phyloP scores from a whole-genome alignment of 1,284 basidiomycete genomes.

The Rugosomyces carneus region DNA sequence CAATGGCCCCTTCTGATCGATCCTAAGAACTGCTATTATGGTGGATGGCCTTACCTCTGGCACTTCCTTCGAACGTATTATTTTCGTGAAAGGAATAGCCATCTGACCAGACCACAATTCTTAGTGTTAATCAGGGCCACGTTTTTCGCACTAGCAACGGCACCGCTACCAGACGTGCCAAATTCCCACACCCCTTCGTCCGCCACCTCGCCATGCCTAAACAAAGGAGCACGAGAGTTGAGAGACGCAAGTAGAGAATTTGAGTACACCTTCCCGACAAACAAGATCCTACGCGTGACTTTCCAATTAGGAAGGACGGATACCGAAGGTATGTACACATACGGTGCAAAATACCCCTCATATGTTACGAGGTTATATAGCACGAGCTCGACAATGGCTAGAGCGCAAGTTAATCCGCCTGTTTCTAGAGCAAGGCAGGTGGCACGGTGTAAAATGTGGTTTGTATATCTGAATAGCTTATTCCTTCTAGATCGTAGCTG shows the following conservation, averaged over 20 bases:
- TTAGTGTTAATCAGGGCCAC: no score
- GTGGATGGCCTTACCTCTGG: no score
- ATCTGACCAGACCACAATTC: no score
- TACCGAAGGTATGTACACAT: no score
- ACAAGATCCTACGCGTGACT: neutral
- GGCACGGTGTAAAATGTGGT: conserved; percentile 1
- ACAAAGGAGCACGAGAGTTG: neutral
- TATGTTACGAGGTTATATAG: no score
- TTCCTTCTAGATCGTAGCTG: neutral
- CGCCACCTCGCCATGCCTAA: neutral
- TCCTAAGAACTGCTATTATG: no score
- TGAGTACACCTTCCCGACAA: neutral
- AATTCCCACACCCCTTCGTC: neutral
- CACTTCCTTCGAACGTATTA: no score
- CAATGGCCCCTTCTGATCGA: no score
- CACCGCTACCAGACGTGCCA: neutral
- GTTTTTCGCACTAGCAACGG: no score
- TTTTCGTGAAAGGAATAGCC: no score
- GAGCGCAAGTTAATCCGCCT: neutral
- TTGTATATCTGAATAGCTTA: neutral
- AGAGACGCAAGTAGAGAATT: neutral
- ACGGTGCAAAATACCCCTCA: no score
- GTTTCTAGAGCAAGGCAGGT: neutral
- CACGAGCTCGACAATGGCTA: neutral
- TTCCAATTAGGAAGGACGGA: neutral